Evolutionary conservation across 202 grass and related monocot species (phyloP).

Genomic region (Cymbopogon flexuosus): DNA sequence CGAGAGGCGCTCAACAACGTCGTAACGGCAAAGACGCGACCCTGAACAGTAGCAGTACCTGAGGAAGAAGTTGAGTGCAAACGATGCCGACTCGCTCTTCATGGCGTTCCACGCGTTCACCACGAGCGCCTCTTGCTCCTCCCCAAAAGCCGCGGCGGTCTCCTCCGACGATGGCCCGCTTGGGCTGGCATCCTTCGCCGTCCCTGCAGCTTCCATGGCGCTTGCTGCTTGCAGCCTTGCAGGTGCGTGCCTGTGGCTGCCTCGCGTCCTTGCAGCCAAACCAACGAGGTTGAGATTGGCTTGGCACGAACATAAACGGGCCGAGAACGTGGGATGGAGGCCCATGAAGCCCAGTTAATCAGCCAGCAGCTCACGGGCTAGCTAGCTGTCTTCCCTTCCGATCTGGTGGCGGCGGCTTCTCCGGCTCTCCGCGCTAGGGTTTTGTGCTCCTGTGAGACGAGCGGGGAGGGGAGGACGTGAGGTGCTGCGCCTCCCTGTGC

Average conservation of each 20-base stretch:
- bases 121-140: conserved; percentile 52
- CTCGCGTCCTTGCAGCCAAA: neutral
- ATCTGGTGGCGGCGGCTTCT: neutral
- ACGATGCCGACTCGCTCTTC: conserved; percentile 31
- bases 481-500: neutral
- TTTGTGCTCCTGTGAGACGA: conserved; percentile 1
- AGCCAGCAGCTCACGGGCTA: neutral
- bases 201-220: neutral
- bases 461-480: neutral
- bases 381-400: neutral
- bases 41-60: conserved; percentile 18
- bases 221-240: neutral
- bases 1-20: neutral
- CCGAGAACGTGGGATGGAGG: neutral
- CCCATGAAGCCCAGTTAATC: neutral
- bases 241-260: conserved; percentile 6
- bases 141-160: conserved; percentile 17
- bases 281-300: neutral
- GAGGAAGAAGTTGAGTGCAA: conserved; percentile 53
- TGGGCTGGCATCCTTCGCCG: neutral
- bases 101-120: conserved; percentile 47
- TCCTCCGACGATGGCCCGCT: neutral
- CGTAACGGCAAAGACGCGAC: neutral
- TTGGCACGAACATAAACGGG: neutral
- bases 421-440: conserved; percentile 21